Evolutionary conservation across 2,329 filamentous ascomycete species (phyloP).

Genomic region (Colletotrichum truncatum): DNA sequence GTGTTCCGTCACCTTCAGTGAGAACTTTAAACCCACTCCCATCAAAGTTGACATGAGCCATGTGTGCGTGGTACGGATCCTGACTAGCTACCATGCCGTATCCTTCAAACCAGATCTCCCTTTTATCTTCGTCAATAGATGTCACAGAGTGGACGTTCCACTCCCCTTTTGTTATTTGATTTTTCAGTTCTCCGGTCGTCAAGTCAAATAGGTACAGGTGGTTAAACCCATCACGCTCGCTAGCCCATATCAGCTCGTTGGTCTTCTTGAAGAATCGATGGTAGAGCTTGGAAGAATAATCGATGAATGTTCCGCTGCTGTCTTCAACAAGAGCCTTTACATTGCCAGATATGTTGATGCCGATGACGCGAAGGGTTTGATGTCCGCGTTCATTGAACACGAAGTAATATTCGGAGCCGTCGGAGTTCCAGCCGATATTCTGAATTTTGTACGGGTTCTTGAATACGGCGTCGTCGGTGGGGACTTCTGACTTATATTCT

Average conservation of each 20-base stretch:
- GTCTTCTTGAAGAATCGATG: background rate
- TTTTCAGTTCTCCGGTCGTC: background rate
- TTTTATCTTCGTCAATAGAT: background rate
- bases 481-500: constrained; percentile 29
- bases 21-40: constrained; percentile 36
- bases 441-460: constrained; percentile 34
- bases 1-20: constrained; percentile 39
- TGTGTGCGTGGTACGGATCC: constrained; percentile 39
- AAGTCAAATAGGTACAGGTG: constrained; percentile 39
- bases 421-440: constrained; percentile 35
- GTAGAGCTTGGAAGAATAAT: constrained; percentile 28
- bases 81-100: constrained; percentile 33
- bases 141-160: constrained; percentile 32
- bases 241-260: constrained; percentile 38
- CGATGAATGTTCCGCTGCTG: constrained; percentile 35
- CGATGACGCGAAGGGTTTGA: constrained; percentile 33
- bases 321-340: constrained; percentile 35
- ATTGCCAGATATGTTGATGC: constrained; percentile 25
- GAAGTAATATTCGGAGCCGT: constrained; percentile 37
- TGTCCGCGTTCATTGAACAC: constrained; percentile 40
- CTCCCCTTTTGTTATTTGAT: constrained; percentile 37
- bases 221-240: constrained; percentile 39
- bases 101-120: background rate
- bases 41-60: constrained; percentile 36
- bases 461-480: constrained; percentile 35